Conservation (phyloP, 306 rosid genomes). For the Astragalus membranaceus region DNA sequence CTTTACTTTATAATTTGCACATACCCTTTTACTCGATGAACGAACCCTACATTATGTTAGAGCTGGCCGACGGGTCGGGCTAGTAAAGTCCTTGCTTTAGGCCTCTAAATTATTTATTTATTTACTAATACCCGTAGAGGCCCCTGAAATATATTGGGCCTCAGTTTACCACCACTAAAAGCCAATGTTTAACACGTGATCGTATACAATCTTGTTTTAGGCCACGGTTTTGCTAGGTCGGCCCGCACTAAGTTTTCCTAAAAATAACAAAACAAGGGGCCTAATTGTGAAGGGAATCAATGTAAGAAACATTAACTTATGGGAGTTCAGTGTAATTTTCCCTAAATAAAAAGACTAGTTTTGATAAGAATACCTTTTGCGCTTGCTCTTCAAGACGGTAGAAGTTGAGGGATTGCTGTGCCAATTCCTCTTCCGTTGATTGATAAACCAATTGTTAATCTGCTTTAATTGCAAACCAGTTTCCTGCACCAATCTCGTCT, state of each 20-base stretch:
- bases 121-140: too few relatives aligned
- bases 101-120: too few relatives aligned
- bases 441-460: slow-evolving; percentile 92
- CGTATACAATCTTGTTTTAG: too few relatives aligned
- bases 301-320: not conserved
- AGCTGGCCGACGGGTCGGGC: too few relatives aligned
- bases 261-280: not conserved
- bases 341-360: not conserved
- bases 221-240: too few relatives aligned
- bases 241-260: not conserved
- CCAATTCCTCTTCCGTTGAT: slow-evolving; percentile 96
- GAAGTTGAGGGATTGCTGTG: slow-evolving; percentile 85
- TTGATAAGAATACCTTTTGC: slow-evolving; percentile 56
- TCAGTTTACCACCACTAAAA: too few relatives aligned
- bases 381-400: slow-evolving; percentile 78
- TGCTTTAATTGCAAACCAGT: slow-evolving; percentile 91
- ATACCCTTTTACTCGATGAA: not conserved
- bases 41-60: not conserved
- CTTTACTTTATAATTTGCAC: too few relatives aligned
- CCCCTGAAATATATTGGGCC: too few relatives aligned
- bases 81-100: too few relatives aligned
- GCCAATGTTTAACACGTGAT: too few relatives aligned
- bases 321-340: not conserved
- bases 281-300: not conserved
- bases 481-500: slow-evolving; percentile 82